Percentiles rank a stretch among this genome's conserved stretches.
Conservation (phyloP, 345 rosid species). For the Rhodamnia argentea region DNA sequence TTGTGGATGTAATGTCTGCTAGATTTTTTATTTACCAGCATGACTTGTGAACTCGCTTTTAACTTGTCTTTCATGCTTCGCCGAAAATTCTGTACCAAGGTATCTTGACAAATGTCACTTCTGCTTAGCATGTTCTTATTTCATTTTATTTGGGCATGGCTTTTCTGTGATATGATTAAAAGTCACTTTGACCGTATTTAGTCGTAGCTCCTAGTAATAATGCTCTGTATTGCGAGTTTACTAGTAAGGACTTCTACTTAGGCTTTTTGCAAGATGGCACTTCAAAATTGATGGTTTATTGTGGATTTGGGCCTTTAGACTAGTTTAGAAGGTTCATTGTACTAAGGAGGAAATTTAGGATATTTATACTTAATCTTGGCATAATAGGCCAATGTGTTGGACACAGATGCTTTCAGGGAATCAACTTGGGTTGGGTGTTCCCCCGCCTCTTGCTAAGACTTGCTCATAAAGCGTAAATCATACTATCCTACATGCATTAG, state of each 20-base stretch:
- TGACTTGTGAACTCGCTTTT: background rate
- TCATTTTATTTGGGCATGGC: background rate
- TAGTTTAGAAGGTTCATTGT: background rate
- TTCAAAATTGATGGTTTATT: background rate
- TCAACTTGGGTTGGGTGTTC: background rate
- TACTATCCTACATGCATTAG: background rate
- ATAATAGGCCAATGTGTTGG: background rate
- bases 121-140: background rate
- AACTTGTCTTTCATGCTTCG: background rate
- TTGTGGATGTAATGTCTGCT: background rate
- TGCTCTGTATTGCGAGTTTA: background rate
- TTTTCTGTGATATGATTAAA: background rate
- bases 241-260: background rate
- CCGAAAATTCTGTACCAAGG: constrained; percentile 69
- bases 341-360: background rate
- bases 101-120: constrained; percentile 6
- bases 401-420: background rate
- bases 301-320: background rate
- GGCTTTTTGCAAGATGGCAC: background rate
- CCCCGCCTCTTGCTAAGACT: background rate
- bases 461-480: background rate
- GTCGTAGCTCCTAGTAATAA: background rate
- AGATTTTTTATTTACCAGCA: background rate
- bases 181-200: background rate
- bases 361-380: background rate